Evolutionary conservation across 164 flowering plant genomes (phyloP).

Genomic region (Annona squamosa): DNA sequence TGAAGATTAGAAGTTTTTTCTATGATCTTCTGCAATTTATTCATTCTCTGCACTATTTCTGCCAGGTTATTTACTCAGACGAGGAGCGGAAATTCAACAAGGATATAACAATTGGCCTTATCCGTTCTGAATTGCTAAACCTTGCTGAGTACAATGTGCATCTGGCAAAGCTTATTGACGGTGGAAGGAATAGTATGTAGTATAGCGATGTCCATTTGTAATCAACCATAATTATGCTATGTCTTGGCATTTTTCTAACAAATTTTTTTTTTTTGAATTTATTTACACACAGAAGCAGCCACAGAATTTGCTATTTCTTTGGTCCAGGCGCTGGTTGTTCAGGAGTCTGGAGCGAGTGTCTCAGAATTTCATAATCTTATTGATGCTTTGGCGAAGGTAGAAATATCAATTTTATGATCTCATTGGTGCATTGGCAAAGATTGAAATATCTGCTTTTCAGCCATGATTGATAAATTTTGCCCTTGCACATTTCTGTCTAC

Average conservation of each 20-base stretch:
- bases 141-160: constrained; percentile 91
- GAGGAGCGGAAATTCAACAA: constrained; percentile 85
- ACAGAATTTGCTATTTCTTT: constrained; percentile 82
- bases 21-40: neutral
- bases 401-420: constrained; percentile 54
- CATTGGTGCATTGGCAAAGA: constrained; percentile 90
- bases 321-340: constrained; percentile 59
- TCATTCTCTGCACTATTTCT: neutral
- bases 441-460: constrained; percentile 8
- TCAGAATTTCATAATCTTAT: constrained; percentile 84
- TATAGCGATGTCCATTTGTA: neutral
- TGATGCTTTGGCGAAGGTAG: constrained; percentile 94
- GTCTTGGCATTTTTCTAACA: constrained; percentile 6
- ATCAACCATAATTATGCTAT: neutral
- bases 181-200: constrained; percentile 86
- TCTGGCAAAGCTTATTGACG: constrained; percentile 92
- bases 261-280: neutral
- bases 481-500: neutral
- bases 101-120: constrained; percentile 81
- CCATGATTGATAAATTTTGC: neutral
- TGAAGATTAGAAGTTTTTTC: no score
- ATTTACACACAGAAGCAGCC: constrained; percentile 64
- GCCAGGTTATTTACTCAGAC: constrained; percentile 82
- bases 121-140: constrained; percentile 68
- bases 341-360: constrained; percentile 52